phyloP scores from a whole-genome alignment of 2,329 filamentous ascomycete species.

The Aspergillus thermomutatus region DNA sequence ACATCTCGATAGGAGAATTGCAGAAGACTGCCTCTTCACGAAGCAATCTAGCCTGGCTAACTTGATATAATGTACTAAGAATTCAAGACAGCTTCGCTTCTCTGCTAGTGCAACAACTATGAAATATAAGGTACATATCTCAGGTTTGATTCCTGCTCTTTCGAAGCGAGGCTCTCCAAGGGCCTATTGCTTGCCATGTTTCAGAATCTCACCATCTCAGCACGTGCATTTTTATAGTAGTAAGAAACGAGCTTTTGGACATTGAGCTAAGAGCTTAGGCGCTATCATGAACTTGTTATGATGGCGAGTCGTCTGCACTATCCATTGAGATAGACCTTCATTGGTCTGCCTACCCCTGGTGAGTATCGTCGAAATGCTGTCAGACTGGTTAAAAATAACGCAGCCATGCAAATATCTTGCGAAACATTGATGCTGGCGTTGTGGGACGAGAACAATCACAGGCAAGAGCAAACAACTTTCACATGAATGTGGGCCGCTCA shows the following conservation, averaged over 20 bases:
- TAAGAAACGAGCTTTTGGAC: background rate
- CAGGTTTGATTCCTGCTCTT: background rate
- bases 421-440: background rate
- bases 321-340: background rate
- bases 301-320: no score
- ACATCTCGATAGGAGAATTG: no score
- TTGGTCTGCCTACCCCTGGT: background rate
- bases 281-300: no score
- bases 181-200: background rate
- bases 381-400: background rate
- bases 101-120: background rate
- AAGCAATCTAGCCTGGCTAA: no score
- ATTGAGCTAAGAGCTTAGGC: background rate
- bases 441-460: background rate
- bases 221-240: background rate
- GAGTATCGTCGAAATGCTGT: background rate
- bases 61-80: no score
- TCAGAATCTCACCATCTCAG: background rate
- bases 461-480: background rate
- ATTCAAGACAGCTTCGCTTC: no score
- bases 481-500: constrained; percentile 7
- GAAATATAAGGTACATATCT: background rate
- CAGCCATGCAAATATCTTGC: background rate
- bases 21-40: no score
- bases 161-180: background rate